Percentiles rank a stretch among this genome's conserved stretches.
Conservation (phyloP, 2,329 filamentous ascomycete species). For the Verruconis gallopava region DNA sequence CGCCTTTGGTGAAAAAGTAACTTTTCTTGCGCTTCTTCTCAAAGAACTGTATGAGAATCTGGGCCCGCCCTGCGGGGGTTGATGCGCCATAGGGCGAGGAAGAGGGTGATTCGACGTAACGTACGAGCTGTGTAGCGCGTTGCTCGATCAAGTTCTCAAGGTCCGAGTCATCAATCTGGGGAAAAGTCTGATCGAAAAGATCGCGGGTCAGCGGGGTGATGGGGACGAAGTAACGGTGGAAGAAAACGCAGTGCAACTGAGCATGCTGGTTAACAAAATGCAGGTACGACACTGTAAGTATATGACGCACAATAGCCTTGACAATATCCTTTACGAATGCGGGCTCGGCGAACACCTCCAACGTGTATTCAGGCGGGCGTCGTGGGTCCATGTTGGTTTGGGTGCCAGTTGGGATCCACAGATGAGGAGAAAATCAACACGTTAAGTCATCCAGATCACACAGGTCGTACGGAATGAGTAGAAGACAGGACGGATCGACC, state of each 20-base stretch:
- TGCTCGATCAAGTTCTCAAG: slow-evolving; percentile 90
- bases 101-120: slow-evolving; percentile 51
- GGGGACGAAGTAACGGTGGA: slow-evolving; percentile 91
- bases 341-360: slow-evolving; percentile 89
- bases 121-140: slow-evolving; percentile 64
- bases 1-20: slow-evolving; percentile 55
- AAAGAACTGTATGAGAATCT: slow-evolving; percentile 83
- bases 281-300: not conserved
- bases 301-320: slow-evolving; percentile 55
- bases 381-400: slow-evolving; percentile 11
- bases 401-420: not conserved
- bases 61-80: slow-evolving; percentile 50
- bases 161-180: slow-evolving; percentile 78
- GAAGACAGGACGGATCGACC: not conserved
- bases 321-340: slow-evolving; percentile 83
- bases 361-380: slow-evolving; percentile 62
- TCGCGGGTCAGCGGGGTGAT: slow-evolving; percentile 73
- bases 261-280: not conserved
- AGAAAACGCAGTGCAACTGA: slow-evolving; percentile 82
- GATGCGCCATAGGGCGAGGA: slow-evolving; percentile 1
- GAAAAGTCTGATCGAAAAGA: slow-evolving; percentile 79
- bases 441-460: too few species aligned
- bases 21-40: slow-evolving; percentile 79
- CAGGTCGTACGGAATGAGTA: not conserved
- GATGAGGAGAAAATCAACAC: not conserved